Base-by-base conservation (phyloP, 768 basidiomycete species). In the Dacryopinax primogenitus region DNA sequence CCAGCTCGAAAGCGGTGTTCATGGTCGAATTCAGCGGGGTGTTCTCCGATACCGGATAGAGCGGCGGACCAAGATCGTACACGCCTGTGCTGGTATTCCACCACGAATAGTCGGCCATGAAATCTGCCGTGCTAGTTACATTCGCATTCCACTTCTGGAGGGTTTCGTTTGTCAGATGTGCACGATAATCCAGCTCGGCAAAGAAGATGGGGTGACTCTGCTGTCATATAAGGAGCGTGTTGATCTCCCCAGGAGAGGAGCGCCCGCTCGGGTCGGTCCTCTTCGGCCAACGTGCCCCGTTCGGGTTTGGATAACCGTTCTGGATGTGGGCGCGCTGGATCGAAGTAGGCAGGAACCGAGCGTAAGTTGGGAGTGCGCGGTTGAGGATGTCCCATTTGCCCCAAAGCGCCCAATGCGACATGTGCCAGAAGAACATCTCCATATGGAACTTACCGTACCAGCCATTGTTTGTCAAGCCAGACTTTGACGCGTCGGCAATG, bases 281-380 rank as follows among this genome's bases (percentile, higher is more conserved):
- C 71, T 85, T 85, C 7, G 81, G 79, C 83, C 82, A 84, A 30
- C 84, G 78, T 21, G 83, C 84, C n/a, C 84, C 84, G 4, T 76
- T 69, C 12, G 75, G 65, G 7, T 76, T 69, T 12, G 75, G 65
- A 76, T 77, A 84, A 65, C 79, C 78, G 70, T 85, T 77, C 71
- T 83, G 82, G 1, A 78, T 73, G 68, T 81, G 80, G 1, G 84
- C 79, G 1, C 82, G 78, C 3, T 71, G 61, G 36, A 82, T 73
- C 13, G 83, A 79, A 35, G 75, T 75, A 13, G 72, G 66, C 26
- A 84, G 78, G 72, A 83, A 84, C 1, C 78, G 76, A 6, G 74
- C 68, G 70, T 84, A 84, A 9, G 82, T 74, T 41, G 69, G 66
- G 62, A 72, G 75, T 0, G 81, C 79, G 61, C 79, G 78, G 21